A percentile compares a stretch with the other conserved stretches of the same genome.
phyloP scores from a whole-genome alignment of 2,329 filamentous ascomycete genomes.

The Monilinia fructicola region DNA sequence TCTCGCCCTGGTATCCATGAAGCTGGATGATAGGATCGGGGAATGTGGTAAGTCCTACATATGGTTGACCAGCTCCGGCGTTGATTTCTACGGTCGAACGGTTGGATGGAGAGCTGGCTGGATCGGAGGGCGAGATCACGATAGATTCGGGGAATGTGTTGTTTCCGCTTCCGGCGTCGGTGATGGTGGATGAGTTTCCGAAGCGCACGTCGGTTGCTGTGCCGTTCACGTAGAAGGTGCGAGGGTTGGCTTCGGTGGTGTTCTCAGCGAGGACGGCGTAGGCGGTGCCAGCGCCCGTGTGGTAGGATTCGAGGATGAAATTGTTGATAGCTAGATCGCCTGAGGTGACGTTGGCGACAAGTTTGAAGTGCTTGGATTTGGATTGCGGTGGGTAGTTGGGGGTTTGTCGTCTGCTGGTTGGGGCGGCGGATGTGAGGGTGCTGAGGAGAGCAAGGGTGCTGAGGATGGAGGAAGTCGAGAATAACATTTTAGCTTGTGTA shows the following conservation, averaged over 20 bases:
- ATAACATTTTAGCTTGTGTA: slow-evolving; percentile 22
- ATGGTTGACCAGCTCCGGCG: slow-evolving; percentile 43
- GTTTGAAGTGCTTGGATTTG: slow-evolving; percentile 40
- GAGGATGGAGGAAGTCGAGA: slow-evolving; percentile 20
- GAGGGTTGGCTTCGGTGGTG: slow-evolving; percentile 28
- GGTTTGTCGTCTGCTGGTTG: slow-evolving; percentile 25
- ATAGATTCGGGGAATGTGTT: slow-evolving; percentile 42
- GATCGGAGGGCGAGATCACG: slow-evolving; percentile 41
- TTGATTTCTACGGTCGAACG: slow-evolving; percentile 42
- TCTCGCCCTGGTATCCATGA: slow-evolving; percentile 37
- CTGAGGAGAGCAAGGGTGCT: slow-evolving; percentile 25
- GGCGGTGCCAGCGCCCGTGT: slow-evolving; percentile 46
- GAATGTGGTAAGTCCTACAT: slow-evolving; percentile 42
- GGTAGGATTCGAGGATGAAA: slow-evolving; percentile 45
- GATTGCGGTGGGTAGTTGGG: slow-evolving; percentile 27
- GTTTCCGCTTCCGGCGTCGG: slow-evolving; percentile 42
- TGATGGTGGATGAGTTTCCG: slow-evolving; percentile 42
- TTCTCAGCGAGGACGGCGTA: slow-evolving; percentile 43
- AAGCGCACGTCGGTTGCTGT: slow-evolving; percentile 43
- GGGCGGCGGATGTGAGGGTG: slow-evolving; percentile 26
- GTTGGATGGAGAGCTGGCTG: slow-evolving; percentile 11
- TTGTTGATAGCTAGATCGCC: slow-evolving; percentile 44
- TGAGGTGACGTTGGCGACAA: slow-evolving; percentile 48
- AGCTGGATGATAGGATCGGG: slow-evolving; percentile 42
- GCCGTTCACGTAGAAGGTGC: slow-evolving; percentile 53